Conservation (phyloP, 139 green algal genomes). For the Micromonas commoda region DNA sequence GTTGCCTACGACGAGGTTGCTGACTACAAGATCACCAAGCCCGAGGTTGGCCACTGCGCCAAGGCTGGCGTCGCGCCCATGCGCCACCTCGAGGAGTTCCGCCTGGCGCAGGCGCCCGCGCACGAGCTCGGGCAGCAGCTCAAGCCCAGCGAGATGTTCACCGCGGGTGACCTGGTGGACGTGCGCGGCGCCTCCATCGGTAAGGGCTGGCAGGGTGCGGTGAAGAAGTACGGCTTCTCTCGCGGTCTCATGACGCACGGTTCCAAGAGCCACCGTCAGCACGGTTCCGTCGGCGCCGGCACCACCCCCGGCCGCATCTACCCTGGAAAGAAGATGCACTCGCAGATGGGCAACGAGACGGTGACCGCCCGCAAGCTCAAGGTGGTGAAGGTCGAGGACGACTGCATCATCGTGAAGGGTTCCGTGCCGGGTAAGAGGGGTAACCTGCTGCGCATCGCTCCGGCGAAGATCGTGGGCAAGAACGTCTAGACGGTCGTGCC, state of each 20-base stretch:
- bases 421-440: conserved; percentile 88
- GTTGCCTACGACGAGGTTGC: conserved; percentile 47
- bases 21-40: conserved; percentile 82
- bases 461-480: conserved; percentile 61
- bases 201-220: conserved; percentile 57
- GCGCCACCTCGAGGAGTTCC: conserved; percentile 81
- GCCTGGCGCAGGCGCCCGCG: conserved; percentile 11
- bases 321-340: conserved; percentile 89
- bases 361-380: conserved; percentile 74
- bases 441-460: conserved; percentile 81
- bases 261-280: conserved; percentile 91
- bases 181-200: conserved; percentile 79
- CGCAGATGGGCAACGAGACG: conserved; percentile 81
- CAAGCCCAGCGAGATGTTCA: conserved; percentile 77
- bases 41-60: conserved; percentile 83
- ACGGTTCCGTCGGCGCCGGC: conserved; percentile 82
- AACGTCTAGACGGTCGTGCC: conserved; percentile 37
- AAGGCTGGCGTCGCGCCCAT: conserved; percentile 74
- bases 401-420: conserved; percentile 85
- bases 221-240: conserved; percentile 91
- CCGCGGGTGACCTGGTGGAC: conserved; percentile 86
- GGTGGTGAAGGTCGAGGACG: conserved; percentile 77
- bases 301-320: conserved; percentile 86
- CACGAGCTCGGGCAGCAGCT: conserved; percentile 75
- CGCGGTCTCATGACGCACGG: conserved; percentile 95